Evolutionary conservation across 1,284 basidiomycete genomes (phyloP).

Genomic region (Ceratobasidium sp.): DNA sequence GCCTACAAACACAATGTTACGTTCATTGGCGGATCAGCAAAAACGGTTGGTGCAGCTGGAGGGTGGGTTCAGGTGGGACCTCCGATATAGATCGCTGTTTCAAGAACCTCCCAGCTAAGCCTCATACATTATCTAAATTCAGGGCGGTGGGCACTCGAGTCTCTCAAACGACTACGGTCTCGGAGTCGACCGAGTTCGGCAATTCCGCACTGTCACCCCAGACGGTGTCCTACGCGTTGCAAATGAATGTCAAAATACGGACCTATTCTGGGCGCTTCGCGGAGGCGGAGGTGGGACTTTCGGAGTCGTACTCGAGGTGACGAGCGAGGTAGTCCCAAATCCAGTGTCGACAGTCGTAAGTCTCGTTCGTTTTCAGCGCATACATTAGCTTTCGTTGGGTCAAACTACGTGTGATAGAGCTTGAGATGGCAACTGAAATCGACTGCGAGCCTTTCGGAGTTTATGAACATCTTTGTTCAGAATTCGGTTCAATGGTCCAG

Average conservation of each 20-base stretch:
- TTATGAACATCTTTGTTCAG: conserved; percentile 20
- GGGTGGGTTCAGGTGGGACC: conserved; percentile 40
- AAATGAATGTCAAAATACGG: conserved; percentile 55
- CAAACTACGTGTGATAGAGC: not conserved
- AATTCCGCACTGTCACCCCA: conserved; percentile 42
- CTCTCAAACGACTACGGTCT: conserved; percentile 43
- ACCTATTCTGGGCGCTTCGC: conserved; percentile 46
- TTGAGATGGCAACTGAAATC: conserved; percentile 24
- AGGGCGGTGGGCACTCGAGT: conserved; percentile 57
- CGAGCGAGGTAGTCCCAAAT: conserved; percentile 30
- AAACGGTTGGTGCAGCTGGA: conserved; percentile 33
- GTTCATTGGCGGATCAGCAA: conserved; percentile 46
- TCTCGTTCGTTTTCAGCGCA: not conserved
- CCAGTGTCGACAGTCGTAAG: conserved; percentile 11
- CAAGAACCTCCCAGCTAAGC: not conserved
- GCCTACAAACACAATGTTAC: conserved; percentile 48
- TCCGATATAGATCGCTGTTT: not conserved
- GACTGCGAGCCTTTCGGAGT: not conserved
- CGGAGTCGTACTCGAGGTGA: conserved; percentile 42
- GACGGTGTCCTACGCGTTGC: conserved; percentile 35
- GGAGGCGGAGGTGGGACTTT: conserved; percentile 48
- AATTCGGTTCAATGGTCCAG: conserved; percentile 34
- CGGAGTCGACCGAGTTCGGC: conserved; percentile 37
- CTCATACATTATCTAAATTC: conserved; percentile 34
- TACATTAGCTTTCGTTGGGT: not conserved